Conservation (phyloP, 352 stramenopile species). For the Phytopythium helicoides region DNA sequence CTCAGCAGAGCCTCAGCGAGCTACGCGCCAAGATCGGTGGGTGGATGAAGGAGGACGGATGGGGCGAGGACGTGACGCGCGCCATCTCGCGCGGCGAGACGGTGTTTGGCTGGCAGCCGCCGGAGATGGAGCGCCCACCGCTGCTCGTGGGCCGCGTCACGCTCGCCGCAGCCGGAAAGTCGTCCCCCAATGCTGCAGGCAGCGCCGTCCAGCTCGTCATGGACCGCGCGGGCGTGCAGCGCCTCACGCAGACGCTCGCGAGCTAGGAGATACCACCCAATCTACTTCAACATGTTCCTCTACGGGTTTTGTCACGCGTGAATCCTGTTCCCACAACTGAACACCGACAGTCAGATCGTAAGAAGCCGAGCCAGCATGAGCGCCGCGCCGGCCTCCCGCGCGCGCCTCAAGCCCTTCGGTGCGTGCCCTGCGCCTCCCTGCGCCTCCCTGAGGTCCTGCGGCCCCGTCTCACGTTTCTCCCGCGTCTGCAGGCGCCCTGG, state of each 20-base stretch:
- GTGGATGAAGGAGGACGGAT: conserved; percentile 46
- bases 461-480: neutral
- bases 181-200: conserved; percentile 1
- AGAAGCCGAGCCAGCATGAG: neutral
- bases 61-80: conserved; percentile 50
- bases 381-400: conserved; percentile 1
- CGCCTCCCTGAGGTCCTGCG: neutral
- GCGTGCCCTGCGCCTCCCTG: neutral
- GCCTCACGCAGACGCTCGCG: conserved; percentile 37
- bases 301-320: too few species aligned
- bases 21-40: conserved; percentile 44
- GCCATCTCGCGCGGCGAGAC: conserved; percentile 61
- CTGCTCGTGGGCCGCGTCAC: conserved; percentile 63
- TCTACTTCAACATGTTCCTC: too few species aligned
- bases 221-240: conserved; percentile 43
- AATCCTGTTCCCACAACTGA: neutral
- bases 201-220: conserved; percentile 36
- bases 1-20: conserved; percentile 29
- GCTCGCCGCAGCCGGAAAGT: conserved; percentile 12
- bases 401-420: conserved; percentile 44
- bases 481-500: conserved; percentile 31
- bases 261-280: too few species aligned
- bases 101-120: conserved; percentile 73
- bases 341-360: neutral
- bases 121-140: conserved; percentile 66